A percentile compares a stretch with the other conserved stretches of the same genome.
These are phyloP conservation scores for Thyridium curvatum DNA, from an alignment of 2,329 filamentous ascomycete genomes.

Conservation along the genomic window DNA sequence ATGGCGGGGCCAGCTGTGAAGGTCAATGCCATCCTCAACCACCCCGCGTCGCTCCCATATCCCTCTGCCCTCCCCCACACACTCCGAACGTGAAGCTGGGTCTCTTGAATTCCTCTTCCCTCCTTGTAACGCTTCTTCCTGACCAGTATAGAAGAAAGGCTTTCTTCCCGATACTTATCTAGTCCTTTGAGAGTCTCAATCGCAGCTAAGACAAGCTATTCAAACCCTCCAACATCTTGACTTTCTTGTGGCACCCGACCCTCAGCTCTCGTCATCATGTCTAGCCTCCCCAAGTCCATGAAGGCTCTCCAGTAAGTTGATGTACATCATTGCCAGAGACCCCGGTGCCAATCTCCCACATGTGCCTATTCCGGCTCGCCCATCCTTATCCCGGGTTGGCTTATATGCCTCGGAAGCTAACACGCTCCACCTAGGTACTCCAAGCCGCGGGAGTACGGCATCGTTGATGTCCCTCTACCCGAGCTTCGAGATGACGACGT, in stretches of 20 bases:
- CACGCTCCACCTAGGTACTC: conserved; percentile 10
- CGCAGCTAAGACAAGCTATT: too few relatives aligned
- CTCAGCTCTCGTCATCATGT: conserved; percentile 17
- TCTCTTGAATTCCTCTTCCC: too few relatives aligned
- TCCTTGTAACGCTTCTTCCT: too few relatives aligned
- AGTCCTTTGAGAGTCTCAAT: background rate
- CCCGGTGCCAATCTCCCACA: background rate
- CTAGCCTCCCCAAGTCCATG: conserved; percentile 27
- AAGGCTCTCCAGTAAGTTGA: conserved; percentile 14
- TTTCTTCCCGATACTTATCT: background rate
- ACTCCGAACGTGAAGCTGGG: too few relatives aligned
- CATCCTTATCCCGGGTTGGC: too few relatives aligned
- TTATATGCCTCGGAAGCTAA: too few relatives aligned
- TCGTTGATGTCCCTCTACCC: conserved; percentile 58
- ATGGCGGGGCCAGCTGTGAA: too few relatives aligned
- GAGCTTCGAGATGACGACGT: conserved; percentile 53
- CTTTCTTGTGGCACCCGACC: background rate
- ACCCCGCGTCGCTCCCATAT: too few relatives aligned
- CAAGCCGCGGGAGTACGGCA: conserved; percentile 14
- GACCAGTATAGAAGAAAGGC: background rate
- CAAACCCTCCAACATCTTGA: background rate
- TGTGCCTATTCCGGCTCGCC: background rate
- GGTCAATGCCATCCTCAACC: too few relatives aligned
- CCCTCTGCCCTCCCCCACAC: too few relatives aligned
- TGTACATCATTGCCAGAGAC: background rate